A percentile compares a stretch with the other conserved stretches of the same genome.
Conservation (phyloP, 176 grass and related monocot species). For the Luzula sylvatica region DNA sequence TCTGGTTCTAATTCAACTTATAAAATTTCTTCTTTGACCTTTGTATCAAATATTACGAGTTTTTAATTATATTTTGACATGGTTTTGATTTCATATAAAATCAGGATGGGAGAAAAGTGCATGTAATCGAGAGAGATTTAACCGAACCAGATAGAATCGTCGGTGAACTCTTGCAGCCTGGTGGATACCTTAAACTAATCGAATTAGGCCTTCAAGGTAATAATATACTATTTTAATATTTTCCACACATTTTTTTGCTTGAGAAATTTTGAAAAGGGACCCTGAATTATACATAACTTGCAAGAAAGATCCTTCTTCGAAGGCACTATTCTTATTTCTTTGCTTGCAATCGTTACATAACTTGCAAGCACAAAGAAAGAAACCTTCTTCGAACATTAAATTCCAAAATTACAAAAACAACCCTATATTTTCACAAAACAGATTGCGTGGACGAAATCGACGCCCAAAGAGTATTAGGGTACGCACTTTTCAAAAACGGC, state of each 20-base stretch:
- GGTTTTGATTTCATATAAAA: constrained; percentile 22
- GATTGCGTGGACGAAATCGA: constrained; percentile 95
- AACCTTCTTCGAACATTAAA: no score
- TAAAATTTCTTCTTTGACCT: neutral
- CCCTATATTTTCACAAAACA: constrained; percentile 21
- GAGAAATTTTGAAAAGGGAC: neutral
- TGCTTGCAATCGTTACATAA: no score
- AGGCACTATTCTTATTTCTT: no score
- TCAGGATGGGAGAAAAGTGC: constrained; percentile 75
- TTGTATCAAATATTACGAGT: no score
- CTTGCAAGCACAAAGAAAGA: no score
- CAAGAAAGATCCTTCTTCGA: no score
- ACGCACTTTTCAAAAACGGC: constrained; percentile 88
- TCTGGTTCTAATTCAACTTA: neutral
- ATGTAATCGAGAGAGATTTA: constrained; percentile 95
- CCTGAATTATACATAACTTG: no score
- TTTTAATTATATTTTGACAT: neutral
- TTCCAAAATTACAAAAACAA: no score
- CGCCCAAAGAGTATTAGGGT: constrained; percentile 82
- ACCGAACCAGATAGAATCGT: constrained; percentile 95
- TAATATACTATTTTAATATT: neutral
- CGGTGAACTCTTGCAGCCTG: constrained; percentile 89
- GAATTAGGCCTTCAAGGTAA: constrained; percentile 84
- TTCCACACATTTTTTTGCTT: neutral
- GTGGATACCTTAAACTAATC: constrained; percentile 84